Conservation (phyloP, 2,329 filamentous ascomycete species). For the Talaromyces islandicus region DNA sequence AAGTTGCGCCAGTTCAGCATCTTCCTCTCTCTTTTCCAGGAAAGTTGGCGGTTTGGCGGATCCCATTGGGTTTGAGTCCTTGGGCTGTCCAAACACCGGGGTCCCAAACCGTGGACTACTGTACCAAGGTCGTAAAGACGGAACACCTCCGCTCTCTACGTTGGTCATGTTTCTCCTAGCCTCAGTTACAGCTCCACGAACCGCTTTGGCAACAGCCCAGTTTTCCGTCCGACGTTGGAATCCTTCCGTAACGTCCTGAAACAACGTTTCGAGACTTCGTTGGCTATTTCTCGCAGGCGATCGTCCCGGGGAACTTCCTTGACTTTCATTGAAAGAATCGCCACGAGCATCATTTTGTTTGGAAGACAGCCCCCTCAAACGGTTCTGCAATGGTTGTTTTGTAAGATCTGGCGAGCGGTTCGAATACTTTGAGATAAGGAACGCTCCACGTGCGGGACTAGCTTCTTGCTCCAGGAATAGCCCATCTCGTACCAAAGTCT, state of each 20-base stretch:
- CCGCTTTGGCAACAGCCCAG: conserved; percentile 45
- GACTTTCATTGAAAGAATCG: conserved; percentile 23
- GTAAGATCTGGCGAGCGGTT: conserved; percentile 34
- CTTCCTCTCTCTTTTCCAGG: conserved; percentile 35
- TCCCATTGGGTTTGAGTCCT: conserved; percentile 15
- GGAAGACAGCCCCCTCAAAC: background rate
- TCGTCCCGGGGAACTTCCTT: conserved; percentile 26
- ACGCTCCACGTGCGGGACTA: conserved; percentile 36
- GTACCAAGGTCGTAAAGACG: conserved; percentile 16
- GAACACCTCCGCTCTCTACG: conserved; percentile 26
- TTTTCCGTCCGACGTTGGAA: conserved; percentile 43
- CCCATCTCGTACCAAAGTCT: conserved; percentile 81
- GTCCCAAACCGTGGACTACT: conserved; percentile 13
- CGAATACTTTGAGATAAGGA: conserved; percentile 43
- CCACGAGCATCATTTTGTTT: conserved; percentile 20
- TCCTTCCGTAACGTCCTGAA: conserved; percentile 44
- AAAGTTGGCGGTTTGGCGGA: conserved; percentile 26
- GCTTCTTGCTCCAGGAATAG: conserved; percentile 46
- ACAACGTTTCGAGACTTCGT: conserved; percentile 39
- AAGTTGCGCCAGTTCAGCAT: conserved; percentile 31
- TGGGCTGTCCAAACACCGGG: conserved; percentile 11
- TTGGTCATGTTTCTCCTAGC: conserved; percentile 43
- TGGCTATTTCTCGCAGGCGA: conserved; percentile 33
- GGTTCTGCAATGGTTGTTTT: conserved; percentile 18
- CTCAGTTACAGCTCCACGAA: conserved; percentile 43